A percentile compares a stretch with the other conserved stretches of the same genome.
Conservation (phyloP, 1,139 yeast genomes). For the Arxiozyma bovina region DNA sequence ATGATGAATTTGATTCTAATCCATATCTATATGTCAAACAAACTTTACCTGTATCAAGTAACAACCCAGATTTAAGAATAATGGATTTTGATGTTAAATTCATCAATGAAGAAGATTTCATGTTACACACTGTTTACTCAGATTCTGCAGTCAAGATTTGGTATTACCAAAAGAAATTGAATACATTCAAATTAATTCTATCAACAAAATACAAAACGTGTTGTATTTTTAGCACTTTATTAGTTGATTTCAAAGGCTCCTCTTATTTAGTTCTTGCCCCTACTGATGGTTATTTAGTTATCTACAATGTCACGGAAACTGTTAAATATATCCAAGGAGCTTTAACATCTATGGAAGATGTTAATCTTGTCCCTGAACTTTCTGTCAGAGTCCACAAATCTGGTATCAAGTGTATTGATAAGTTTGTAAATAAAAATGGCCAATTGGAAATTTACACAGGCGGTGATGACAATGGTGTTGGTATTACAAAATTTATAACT, state of each 20-base stretch:
- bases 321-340: not conserved
- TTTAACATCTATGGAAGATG: not conserved
- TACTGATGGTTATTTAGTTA: constrained; percentile 71
- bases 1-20: constrained; percentile 28
- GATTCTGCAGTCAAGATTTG: constrained; percentile 70
- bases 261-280: constrained; percentile 49
- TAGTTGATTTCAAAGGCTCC: constrained; percentile 33
- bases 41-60: constrained; percentile 39
- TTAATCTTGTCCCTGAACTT: not conserved
- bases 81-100: constrained; percentile 65
- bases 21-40: constrained; percentile 42
- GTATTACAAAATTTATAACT: constrained; percentile 36
- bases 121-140: constrained; percentile 68
- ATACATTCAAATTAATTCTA: constrained; percentile 38
- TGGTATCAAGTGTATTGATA: constrained; percentile 54
- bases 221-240: constrained; percentile 58
- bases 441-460: constrained; percentile 51
- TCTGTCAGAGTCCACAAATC: constrained; percentile 51
- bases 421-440: constrained; percentile 11
- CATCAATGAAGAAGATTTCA: constrained; percentile 32
- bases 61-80: constrained; percentile 72
- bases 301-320: constrained; percentile 42
- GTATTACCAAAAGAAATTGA: constrained; percentile 37
- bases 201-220: constrained; percentile 57
- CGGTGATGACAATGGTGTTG: constrained; percentile 84